Percentiles rank a stretch among this genome's conserved stretches.
Evolutionary conservation across 208 protist genomes (phyloP).

Genomic region (Trichomonas vaginalis): DNA sequence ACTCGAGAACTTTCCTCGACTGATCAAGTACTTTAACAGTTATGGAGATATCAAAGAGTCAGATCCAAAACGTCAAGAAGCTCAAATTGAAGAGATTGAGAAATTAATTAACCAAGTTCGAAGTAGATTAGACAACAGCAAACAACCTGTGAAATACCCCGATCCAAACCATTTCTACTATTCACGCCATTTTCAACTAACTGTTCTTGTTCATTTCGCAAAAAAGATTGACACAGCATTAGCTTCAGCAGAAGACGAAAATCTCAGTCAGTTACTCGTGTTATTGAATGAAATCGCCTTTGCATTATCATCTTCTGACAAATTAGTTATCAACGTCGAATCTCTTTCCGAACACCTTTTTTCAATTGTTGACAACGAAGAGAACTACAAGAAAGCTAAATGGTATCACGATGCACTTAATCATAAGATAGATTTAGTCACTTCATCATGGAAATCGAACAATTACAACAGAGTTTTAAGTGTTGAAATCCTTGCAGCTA

Average conservation of each 20-base stretch:
- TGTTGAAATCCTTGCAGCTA: not conserved
- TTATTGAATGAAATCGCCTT: not conserved
- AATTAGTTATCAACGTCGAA: not conserved
- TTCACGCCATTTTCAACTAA: not conserved
- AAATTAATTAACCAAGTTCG: not conserved
- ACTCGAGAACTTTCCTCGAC: not conserved
- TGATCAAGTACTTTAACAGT: not conserved
- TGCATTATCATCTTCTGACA: not conserved
- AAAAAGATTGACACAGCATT: not conserved
- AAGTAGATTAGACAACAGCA: not conserved
- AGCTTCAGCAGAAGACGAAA: not conserved
- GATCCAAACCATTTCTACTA: not conserved
- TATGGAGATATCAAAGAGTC: not conserved
- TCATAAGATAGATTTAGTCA: not conserved
- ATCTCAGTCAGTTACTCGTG: not conserved
- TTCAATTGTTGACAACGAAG: not conserved
- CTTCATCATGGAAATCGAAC: not conserved
- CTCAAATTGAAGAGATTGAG: not conserved
- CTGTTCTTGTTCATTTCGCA: not conserved
- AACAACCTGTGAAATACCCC: not conserved
- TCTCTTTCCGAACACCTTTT: not conserved
- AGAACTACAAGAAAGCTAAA: not conserved
- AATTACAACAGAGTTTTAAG: not conserved
- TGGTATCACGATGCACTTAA: not conserved
- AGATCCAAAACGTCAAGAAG: not conserved